Evolutionary conservation across 2,329 filamentous ascomycete genomes (phyloP).

Genomic region (Colletotrichum destructivum): DNA sequence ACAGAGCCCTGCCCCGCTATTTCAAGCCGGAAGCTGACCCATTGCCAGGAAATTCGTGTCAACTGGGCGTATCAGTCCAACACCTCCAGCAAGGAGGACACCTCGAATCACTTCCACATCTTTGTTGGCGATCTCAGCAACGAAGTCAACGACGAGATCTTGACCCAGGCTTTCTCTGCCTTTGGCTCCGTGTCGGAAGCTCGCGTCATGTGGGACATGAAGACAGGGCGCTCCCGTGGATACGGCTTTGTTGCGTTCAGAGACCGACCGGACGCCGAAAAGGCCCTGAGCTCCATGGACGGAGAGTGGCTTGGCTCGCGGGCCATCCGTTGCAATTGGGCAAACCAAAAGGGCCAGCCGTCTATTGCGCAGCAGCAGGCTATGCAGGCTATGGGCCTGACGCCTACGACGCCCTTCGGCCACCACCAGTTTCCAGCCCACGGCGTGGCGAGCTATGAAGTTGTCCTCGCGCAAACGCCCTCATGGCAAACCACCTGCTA

Average conservation of each 20-base stretch:
- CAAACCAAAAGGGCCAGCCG: conserved; percentile 99
- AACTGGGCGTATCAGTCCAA: conserved; percentile 99
- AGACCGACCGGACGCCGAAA: conserved; percentile 93
- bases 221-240: conserved; percentile 95
- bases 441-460: conserved; percentile 96
- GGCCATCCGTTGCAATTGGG: conserved; percentile 99
- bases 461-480: conserved; percentile 95
- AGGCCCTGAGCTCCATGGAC: conserved; percentile 97
- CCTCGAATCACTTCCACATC: conserved; percentile 98
- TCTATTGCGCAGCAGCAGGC: conserved; percentile 98
- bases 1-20: conserved; percentile 35
- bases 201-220: conserved; percentile 99
- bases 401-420: conserved; percentile 94
- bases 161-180: conserved; percentile 93
- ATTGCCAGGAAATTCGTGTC: conserved; percentile 89
- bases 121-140: conserved; percentile 98
- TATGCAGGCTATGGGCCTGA: conserved; percentile 98
- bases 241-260: conserved; percentile 99
- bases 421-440: conserved; percentile 99
- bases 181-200: conserved; percentile 98
- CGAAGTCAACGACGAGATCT: conserved; percentile 97
- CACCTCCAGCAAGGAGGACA: conserved; percentile 94
- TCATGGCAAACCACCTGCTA: conserved; percentile 99
- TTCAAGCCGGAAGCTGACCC: conserved; percentile 47
- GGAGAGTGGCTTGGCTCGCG: conserved; percentile 99